Evolutionary conservation across 2,329 filamentous ascomycete genomes (phyloP).

Genomic region (Hypoxylon sp.): DNA sequence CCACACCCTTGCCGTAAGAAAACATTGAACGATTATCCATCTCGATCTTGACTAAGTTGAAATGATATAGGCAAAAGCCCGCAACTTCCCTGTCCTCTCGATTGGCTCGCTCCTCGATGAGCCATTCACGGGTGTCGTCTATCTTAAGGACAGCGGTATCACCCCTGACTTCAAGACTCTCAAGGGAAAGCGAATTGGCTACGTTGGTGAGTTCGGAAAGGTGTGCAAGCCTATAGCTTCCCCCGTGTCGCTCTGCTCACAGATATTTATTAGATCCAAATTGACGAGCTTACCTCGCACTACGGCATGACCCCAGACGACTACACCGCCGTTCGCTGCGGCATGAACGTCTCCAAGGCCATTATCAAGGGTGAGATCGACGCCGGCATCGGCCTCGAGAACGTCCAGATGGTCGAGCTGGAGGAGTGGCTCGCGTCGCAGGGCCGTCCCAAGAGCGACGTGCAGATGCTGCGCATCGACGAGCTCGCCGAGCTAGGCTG

Average conservation of each 20-base stretch:
- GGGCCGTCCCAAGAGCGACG: slow-evolving; percentile 74
- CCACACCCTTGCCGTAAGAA: slow-evolving; percentile 78
- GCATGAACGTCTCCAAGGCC: slow-evolving; percentile 85
- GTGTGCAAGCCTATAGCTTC: neutral
- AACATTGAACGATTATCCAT: neutral
- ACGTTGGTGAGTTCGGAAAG: slow-evolving; percentile 85
- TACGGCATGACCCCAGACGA: slow-evolving; percentile 81
- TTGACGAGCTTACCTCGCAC: slow-evolving; percentile 84
- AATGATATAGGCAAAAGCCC: slow-evolving; percentile 75
- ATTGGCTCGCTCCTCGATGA: slow-evolving; percentile 84
- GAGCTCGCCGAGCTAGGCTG: slow-evolving; percentile 84
- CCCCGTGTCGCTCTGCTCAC: slow-evolving; percentile 9
- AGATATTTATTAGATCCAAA: slow-evolving; percentile 71
- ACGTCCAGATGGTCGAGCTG: slow-evolving; percentile 87
- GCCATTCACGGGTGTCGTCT: slow-evolving; percentile 84
- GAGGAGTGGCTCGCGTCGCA: slow-evolving; percentile 80
- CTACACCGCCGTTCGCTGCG: slow-evolving; percentile 83
- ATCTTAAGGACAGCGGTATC: slow-evolving; percentile 81
- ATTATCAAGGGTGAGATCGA: slow-evolving; percentile 81
- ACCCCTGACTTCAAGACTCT: slow-evolving; percentile 81
- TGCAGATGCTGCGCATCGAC: slow-evolving; percentile 86
- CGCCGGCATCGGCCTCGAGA: slow-evolving; percentile 82
- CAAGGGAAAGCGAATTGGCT: slow-evolving; percentile 83
- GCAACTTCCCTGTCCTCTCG: slow-evolving; percentile 79
- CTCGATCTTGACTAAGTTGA: slow-evolving; percentile 15